phyloP scores from a whole-genome alignment of 345 rosid genomes.

The Ceriops tagal region DNA sequence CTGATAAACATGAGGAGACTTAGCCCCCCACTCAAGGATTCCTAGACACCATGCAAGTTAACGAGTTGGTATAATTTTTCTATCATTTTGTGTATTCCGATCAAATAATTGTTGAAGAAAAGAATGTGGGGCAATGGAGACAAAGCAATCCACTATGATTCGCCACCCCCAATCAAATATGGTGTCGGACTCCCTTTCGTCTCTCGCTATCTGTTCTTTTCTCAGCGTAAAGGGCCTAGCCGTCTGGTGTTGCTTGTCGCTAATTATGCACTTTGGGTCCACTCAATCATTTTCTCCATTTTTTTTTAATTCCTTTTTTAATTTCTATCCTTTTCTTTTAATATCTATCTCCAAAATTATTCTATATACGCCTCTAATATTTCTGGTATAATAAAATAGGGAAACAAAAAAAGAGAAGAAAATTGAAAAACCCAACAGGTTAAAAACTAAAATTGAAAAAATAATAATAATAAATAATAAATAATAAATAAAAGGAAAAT shows the following conservation, averaged over 20 bases:
- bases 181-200: neutral
- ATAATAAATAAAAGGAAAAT: constrained; percentile 1
- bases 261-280: constrained; percentile 15
- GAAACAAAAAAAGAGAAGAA: neutral
- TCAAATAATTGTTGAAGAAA: too few relatives aligned
- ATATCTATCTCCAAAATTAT: neutral
- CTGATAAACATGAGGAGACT: too few relatives aligned
- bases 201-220: neutral
- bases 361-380: constrained; percentile 3
- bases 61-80: too few relatives aligned
- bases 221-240: constrained; percentile 32
- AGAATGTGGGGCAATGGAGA: too few relatives aligned
- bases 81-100: too few relatives aligned
- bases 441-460: too few relatives aligned
- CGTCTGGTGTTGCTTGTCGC: constrained; percentile 39
- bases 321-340: neutral
- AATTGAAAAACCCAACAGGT: too few relatives aligned
- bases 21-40: too few relatives aligned
- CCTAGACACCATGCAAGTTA: too few relatives aligned
- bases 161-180: neutral
- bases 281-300: constrained; percentile 10
- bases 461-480: neutral
- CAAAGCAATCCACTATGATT: neutral
- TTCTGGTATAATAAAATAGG: constrained; percentile 31
- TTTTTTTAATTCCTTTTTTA: neutral